Conservation (phyloP, 83 land plant species). For the Picea engelmannii region DNA sequence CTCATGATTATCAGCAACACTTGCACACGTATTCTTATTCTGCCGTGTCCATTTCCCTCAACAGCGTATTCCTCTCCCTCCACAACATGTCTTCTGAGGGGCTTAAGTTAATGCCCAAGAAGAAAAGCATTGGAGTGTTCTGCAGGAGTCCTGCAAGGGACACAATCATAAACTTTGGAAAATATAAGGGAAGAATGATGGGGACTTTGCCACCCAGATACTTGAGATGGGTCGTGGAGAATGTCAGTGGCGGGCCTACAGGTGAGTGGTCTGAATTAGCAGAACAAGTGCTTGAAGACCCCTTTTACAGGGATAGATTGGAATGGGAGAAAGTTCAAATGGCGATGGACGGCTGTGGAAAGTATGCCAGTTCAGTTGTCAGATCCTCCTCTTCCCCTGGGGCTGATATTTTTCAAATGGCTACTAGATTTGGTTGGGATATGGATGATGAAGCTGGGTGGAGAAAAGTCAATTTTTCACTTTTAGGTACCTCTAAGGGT, state of each 20-base stretch:
- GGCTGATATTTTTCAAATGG: not conserved
- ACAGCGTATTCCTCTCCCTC: not conserved
- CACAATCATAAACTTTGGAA: conserved; percentile 64
- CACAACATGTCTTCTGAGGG: not conserved
- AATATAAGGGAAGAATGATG: conserved; percentile 68
- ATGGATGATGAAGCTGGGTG: conserved; percentile 55
- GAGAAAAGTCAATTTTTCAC: conserved; percentile 51
- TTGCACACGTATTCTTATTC: not conserved
- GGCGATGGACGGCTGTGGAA: conserved; percentile 26
- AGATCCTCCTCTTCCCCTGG: not conserved
- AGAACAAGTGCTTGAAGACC: conserved; percentile 69
- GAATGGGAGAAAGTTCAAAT: conserved; percentile 74
- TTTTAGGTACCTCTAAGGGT: conserved; percentile 68
- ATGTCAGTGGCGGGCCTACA: conserved; percentile 29
- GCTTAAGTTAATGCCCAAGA: too few relatives aligned
- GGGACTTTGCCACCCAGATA: conserved; percentile 73
- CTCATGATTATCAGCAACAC: not conserved
- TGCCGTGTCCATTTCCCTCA: not conserved
- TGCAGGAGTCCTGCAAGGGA: conserved; percentile 42
- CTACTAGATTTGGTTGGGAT: conserved; percentile 68
- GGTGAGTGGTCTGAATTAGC: conserved; percentile 61
- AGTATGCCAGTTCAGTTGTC: not conserved
- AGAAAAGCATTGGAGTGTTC: not conserved
- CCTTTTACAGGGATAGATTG: conserved; percentile 64
- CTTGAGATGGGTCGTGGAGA: conserved; percentile 67